phyloP scores from a whole-genome alignment of 306 rosid species.

The Trifolium fragiferum region DNA sequence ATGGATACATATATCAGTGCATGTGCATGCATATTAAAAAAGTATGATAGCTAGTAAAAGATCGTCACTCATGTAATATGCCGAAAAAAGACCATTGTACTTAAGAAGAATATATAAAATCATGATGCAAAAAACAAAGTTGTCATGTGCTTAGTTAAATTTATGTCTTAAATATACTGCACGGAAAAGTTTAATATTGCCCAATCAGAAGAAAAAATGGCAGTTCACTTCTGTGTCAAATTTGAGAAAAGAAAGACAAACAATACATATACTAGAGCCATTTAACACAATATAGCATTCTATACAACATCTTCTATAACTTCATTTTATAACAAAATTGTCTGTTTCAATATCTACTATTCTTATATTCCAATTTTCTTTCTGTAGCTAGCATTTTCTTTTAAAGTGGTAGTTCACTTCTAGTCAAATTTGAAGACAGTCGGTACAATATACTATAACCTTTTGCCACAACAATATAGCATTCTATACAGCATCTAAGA shows the following conservation, averaged over 20 bases:
- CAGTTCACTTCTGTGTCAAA: not conserved
- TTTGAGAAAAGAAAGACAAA: not conserved
- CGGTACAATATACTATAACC: not conserved
- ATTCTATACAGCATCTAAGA: too few species aligned
- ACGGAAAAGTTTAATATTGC: not conserved
- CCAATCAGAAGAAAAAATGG: slow-evolving; percentile 10
- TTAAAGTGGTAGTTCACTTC: not conserved
- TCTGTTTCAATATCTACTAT: not conserved
- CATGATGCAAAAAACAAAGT: slow-evolving; percentile 10
- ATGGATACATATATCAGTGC: slow-evolving; percentile 31
- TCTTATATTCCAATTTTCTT: not conserved
- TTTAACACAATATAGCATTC: not conserved
- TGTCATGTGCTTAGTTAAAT: not conserved
- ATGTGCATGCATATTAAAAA: slow-evolving; percentile 14
- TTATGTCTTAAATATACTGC: slow-evolving; percentile 12
- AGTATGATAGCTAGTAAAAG: slow-evolving; percentile 13
- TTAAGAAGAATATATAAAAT: slow-evolving; percentile 1
- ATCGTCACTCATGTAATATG: slow-evolving; percentile 12
- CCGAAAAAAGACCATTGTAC: slow-evolving; percentile 20
- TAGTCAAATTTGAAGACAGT: not conserved
- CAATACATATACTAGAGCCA: not conserved
- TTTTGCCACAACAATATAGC: slow-evolving; percentile 5
- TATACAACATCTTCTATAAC: not conserved
- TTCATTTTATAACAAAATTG: not conserved
- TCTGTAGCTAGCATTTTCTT: not conserved